These are phyloP conservation scores for Quercus bicolor DNA, from an alignment of 306 rosid genomes.

Conservation along the genomic window DNA sequence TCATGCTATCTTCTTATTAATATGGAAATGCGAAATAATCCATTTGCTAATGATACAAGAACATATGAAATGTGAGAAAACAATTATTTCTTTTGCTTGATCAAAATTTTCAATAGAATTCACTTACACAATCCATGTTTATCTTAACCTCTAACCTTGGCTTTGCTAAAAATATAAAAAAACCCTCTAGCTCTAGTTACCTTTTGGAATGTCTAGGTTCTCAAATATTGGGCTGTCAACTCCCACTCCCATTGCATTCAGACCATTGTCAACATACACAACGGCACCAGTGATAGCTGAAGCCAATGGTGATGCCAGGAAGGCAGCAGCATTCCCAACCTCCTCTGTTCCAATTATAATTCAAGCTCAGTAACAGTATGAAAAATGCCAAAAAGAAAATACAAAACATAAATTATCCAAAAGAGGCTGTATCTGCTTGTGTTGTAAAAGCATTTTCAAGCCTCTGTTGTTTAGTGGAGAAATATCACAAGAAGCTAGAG, in stretches of 20 bases:
- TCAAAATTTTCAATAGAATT: not conserved
- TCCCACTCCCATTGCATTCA: slow-evolving; percentile 89
- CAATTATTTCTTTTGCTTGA: not conserved
- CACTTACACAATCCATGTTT: not conserved
- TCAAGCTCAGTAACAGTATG: not conserved
- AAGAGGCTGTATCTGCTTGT: too few relatives aligned
- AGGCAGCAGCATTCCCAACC: slow-evolving; percentile 80
- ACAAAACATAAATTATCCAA: too few relatives aligned
- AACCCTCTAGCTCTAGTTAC: not conserved
- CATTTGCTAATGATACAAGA: not conserved
- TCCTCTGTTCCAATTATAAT: slow-evolving; percentile 58
- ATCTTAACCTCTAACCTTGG: not conserved
- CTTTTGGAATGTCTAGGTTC: not conserved
- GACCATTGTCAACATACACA: slow-evolving; percentile 74
- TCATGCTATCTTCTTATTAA: too few relatives aligned
- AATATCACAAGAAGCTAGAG: not conserved
- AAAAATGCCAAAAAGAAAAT: not conserved
- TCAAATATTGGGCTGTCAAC: slow-evolving; percentile 38
- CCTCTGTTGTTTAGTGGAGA: too few relatives aligned
- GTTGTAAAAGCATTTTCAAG: too few relatives aligned
- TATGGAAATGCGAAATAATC: not conserved
- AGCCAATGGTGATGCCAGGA: slow-evolving; percentile 80
- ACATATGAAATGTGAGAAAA: not conserved
- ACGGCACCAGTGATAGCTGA: slow-evolving; percentile 87
- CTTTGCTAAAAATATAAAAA: not conserved